Base-by-base conservation (phyloP, 2,329 filamentous ascomycete genomes). In the Phaeophleospora eucalypticola region DNA sequence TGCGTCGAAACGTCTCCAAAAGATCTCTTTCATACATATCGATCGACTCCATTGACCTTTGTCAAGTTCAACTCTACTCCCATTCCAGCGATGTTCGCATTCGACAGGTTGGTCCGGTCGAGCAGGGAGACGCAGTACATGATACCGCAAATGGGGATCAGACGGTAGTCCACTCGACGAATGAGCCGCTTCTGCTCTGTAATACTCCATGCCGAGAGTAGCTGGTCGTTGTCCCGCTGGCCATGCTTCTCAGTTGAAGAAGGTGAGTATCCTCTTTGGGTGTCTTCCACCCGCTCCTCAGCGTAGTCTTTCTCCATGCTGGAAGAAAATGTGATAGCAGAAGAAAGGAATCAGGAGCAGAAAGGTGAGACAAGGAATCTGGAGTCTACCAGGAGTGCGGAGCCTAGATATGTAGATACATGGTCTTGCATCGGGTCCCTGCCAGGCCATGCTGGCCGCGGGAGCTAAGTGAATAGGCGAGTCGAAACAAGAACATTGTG, bases 81-180 rank as follows among this genome's bases (percentile, higher is more conserved):
- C 39, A 41, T 41, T 12, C 39, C 39, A 4, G 41, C 46, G 7
- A 49, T 43, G 20, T 20, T 20, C 12, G 45, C 46, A 14, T 45
- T 45, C 14, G 46, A 34, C 15, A 49, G 20, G 33, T 49, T 49
- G 9, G 27, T 29, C 4, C 46, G 46, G 20, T 49, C 46, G 81
- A 91, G 87, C 49, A 91, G 70, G 54, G 79, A 84, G 58, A 87
- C 75, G 63, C 84, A 87, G 66, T 90, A 90, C 69, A 89, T 77
- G 54, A 54, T 53, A 9, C 70, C 70, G 2, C 68, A 62, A 1
- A 66, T 70, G 3, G 65, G 50, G n/a, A 73, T 68, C 15, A 73
- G 62, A 37, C 71, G 65, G 15, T 65, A 71, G 65, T 91, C 87
- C 54, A 90, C 71, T 9, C 79, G 79, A 46, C 75, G 74, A 29